A percentile compares a stretch with the other conserved stretches of the same genome.
phyloP scores from a whole-genome alignment of 1,284 basidiomycete genomes.

The Cutaneotrichosporon arboriforme region DNA sequence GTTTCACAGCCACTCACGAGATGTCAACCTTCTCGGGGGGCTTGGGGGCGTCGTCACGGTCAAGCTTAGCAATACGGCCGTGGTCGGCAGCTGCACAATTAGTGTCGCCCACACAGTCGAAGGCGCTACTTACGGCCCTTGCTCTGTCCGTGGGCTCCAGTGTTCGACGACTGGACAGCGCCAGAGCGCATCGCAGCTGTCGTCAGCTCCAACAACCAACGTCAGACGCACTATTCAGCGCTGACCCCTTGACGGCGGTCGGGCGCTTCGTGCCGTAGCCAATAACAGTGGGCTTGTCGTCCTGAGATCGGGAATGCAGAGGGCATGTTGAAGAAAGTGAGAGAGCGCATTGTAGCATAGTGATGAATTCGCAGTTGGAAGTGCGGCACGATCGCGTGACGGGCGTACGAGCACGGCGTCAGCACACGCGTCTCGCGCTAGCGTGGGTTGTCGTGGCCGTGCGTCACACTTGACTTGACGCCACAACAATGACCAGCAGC shows the following conservation, averaged over 20 bases:
- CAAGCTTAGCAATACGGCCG: slow-evolving; percentile 86
- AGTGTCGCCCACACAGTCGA: not conserved
- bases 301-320: slow-evolving; percentile 32
- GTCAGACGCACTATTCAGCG: slow-evolving; percentile 32
- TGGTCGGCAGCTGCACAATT: slow-evolving; percentile 70
- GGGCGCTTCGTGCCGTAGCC: slow-evolving; percentile 36
- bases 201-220: not conserved
- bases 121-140: slow-evolving; percentile 9
- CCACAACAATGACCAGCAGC: too few species aligned
- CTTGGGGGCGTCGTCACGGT: slow-evolving; percentile 92
- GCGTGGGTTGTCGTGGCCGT: too few species aligned
- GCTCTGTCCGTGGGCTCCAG: slow-evolving; percentile 18
- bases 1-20: slow-evolving; percentile 27
- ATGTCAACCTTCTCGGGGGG: slow-evolving; percentile 75
- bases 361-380: too few species aligned
- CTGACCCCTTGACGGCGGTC: slow-evolving; percentile 22
- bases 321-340: not conserved
- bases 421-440: too few species aligned
- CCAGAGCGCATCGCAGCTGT: slow-evolving; percentile 18
- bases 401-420: too few species aligned
- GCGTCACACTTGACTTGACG: too few species aligned
- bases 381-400: too few species aligned
- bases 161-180: slow-evolving; percentile 19
- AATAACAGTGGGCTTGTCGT: slow-evolving; percentile 41
- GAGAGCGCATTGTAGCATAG: too few species aligned